Evolutionary conservation across 148 eudicot genomes (phyloP).

Genomic region (Salicornia ramosissima): DNA sequence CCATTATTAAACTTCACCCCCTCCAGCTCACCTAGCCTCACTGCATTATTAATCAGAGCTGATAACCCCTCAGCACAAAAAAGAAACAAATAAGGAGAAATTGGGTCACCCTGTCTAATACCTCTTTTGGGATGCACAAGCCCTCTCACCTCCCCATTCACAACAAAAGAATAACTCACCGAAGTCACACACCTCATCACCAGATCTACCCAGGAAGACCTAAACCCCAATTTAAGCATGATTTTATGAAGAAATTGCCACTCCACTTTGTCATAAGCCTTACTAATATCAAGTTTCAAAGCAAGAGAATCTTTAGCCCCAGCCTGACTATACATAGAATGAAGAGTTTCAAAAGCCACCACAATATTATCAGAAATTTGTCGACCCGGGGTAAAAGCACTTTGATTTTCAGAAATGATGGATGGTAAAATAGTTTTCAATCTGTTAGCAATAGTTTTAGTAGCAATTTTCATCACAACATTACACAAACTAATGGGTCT

Average conservation of each 20-base stretch:
- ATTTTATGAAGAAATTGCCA: not conserved
- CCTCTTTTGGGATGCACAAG: not conserved
- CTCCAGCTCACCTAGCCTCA: too few relatives aligned
- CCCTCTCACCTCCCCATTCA: not conserved
- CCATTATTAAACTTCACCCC: not conserved
- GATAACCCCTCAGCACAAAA: not conserved
- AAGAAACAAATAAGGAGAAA: slow-evolving; percentile 1
- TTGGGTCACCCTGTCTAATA: slow-evolving; percentile 11
- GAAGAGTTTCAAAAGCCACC: not conserved
- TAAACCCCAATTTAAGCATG: not conserved
- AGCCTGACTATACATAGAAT: not conserved
- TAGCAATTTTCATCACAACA: not conserved
- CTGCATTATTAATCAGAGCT: not conserved
- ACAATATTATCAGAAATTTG: not conserved
- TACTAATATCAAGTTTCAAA: not conserved
- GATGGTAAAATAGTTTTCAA: not conserved
- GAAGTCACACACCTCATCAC: not conserved
- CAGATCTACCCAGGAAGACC: not conserved
- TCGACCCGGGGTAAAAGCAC: not conserved
- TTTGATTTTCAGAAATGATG: not conserved
- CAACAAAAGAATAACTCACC: not conserved
- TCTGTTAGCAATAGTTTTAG: not conserved
- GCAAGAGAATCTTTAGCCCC: not conserved
- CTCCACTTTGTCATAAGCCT: slow-evolving; percentile 1
- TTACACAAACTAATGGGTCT: not conserved